Evolutionary conservation across 1,284 basidiomycete species (phyloP).

Genomic region (Athelia psychrophila): DNA sequence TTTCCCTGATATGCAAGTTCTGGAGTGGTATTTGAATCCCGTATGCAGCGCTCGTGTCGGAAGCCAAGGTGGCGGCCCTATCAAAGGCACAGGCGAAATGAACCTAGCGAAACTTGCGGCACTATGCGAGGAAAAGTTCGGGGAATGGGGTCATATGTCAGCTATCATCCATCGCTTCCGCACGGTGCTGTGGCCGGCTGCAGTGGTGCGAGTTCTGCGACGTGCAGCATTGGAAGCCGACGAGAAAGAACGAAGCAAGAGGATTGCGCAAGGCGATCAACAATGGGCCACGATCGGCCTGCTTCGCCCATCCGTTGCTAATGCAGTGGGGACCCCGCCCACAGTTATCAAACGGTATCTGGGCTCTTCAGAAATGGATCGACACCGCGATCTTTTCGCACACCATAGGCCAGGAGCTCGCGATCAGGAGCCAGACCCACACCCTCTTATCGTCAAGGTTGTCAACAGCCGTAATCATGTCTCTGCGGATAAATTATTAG

Average conservation of each 20-base stretch:
- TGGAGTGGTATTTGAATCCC: constrained; percentile 47
- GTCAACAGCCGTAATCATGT: constrained; percentile 30
- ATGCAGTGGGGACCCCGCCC: constrained; percentile 33
- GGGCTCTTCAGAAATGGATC: constrained; percentile 20
- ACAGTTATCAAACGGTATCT: constrained; percentile 31
- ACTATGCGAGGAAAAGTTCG: constrained; percentile 51
- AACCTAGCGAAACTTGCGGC: constrained; percentile 43
- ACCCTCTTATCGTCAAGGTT: constrained; percentile 31
- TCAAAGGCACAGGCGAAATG: constrained; percentile 29
- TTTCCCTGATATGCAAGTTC: constrained; percentile 37
- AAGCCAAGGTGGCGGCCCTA: constrained; percentile 19
- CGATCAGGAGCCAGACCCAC: constrained; percentile 17
- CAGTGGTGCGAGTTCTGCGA: constrained; percentile 37
- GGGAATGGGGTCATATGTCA: constrained; percentile 51
- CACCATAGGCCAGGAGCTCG: constrained; percentile 19
- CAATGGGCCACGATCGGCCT: constrained; percentile 18
- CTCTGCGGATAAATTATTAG: constrained; percentile 39
- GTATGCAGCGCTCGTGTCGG: constrained; percentile 18
- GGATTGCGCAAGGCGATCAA: constrained; percentile 14
- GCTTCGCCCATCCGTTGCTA: too few species aligned
- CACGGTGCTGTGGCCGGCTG: constrained; percentile 36
- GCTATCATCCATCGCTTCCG: constrained; percentile 39
- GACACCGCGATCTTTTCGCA: constrained; percentile 31
- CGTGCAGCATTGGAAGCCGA: constrained; percentile 40
- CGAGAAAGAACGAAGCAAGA: constrained; percentile 24